phyloP scores from a whole-genome alignment of 345 rosid genomes.

The Heritiera littoralis region DNA sequence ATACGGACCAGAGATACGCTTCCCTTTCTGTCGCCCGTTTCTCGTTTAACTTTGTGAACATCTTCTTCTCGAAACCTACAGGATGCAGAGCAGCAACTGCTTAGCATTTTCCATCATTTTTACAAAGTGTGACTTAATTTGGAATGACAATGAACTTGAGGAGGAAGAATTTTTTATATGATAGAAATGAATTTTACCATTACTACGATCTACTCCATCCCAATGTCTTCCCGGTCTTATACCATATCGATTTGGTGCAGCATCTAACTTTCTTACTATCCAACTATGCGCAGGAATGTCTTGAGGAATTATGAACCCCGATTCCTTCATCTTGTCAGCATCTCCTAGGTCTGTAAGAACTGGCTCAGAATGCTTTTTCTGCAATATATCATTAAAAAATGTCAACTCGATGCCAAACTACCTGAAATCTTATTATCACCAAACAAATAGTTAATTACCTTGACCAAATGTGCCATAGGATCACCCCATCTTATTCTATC shows the following conservation, averaged over 20 bases:
- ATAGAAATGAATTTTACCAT: slow-evolving; percentile 44
- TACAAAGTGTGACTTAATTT: background rate
- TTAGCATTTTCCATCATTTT: background rate
- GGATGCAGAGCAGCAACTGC: background rate
- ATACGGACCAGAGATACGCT: slow-evolving; percentile 91
- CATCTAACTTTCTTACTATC: slow-evolving; percentile 74
- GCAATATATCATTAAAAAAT: slow-evolving; percentile 27
- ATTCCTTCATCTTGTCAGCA: slow-evolving; percentile 80
- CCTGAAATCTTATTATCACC: background rate
- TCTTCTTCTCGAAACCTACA: slow-evolving; percentile 74
- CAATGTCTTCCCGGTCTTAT: slow-evolving; percentile 95
- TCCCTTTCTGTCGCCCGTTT: slow-evolving; percentile 82
- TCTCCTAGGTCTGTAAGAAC: slow-evolving; percentile 75
- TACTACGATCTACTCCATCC: slow-evolving; percentile 98
- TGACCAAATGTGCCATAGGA: slow-evolving; percentile 95
- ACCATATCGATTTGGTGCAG: slow-evolving; percentile 83
- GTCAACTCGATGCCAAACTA: slow-evolving; percentile 12
- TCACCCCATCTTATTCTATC: slow-evolving; percentile 86
- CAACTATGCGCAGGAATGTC: slow-evolving; percentile 81
- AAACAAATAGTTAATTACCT: slow-evolving; percentile 46
- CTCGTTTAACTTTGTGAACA: slow-evolving; percentile 67
- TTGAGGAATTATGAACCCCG: slow-evolving; percentile 89
- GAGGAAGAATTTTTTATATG: background rate
- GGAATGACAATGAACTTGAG: background rate
- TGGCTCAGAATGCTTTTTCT: slow-evolving; percentile 58